Base-by-base conservation (phyloP, 108 stramenopile genomes). In the Cyclotella cryptica region DNA sequence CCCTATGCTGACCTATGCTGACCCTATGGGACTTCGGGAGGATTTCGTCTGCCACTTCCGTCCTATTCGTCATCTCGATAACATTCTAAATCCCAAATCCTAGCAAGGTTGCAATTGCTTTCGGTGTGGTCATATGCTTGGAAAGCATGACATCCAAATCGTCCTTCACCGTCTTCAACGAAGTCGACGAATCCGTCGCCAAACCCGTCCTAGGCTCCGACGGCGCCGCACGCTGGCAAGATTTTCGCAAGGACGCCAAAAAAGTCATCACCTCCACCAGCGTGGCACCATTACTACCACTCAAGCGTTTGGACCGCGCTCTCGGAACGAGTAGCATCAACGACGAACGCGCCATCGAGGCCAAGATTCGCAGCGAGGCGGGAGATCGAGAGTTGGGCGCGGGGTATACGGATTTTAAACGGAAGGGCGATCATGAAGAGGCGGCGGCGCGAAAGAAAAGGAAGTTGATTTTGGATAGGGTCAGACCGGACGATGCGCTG, bases 181-280 rank as follows among this genome's bases (percentile, higher is more conserved):
- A 84, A 57, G 92, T 96, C 14, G 95, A 96, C 66, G 87, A 89
- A 10, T 68, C 87, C 39, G 92, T 93, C 3, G 74, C 90, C 49
- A 96, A 93, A 64, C 88, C 92, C 10, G 86, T 96, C 30, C 58
- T 92, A 10, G 95, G 95, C 12, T 88, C 88, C 17, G 92, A 96
- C 66, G 92, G 90, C 0, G 95, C 95, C 13, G 89, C 89, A 26
- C 72, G 86, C 13, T 87, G 84, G 84, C 94, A 95, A 85, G 72
- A 84, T 35, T 95, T 95, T 51, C 54, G 74, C 41, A 67, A 68
- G 29, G 60, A 52, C 30, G 73, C 78, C 81, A 46, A 81, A 24
- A 88, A 75, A 21, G 55, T 70, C 21, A 19, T 30, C 42, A 69
- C 13, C 27, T 71, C 21, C 29, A 47, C 47, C 17, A 79, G 73